These are phyloP conservation scores for Leccinum sublutescens DNA, from an alignment of 768 basidiomycete genomes.

Conservation along the genomic window DNA sequence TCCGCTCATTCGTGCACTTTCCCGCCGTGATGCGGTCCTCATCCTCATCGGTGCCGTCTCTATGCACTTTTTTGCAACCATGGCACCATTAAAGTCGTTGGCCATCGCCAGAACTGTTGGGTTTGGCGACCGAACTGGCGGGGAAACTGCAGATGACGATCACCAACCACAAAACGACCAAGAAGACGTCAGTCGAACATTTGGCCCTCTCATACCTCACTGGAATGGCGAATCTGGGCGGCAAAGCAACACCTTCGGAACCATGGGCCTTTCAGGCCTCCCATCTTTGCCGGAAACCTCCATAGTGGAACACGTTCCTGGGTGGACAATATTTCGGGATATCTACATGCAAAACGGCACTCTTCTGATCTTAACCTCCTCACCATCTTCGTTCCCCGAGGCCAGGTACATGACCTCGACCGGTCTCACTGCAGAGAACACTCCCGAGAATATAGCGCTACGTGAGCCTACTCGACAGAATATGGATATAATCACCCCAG, in stretches of 20 bases:
- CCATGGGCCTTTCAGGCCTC: conserved; percentile 5
- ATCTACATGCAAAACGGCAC: conserved; percentile 86
- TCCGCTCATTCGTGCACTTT: conserved; percentile 40
- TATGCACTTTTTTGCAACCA: conserved; percentile 51
- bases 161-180: conserved; percentile 6
- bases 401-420: conserved; percentile 64
- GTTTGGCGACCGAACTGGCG: conserved; percentile 10
- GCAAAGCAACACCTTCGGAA: background rate
- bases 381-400: conserved; percentile 44
- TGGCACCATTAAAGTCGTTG: conserved; percentile 33
- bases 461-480: conserved; percentile 65
- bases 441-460: conserved; percentile 59
- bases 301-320: conserved; percentile 65
- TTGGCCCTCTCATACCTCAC: conserved; percentile 1
- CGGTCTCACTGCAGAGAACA: conserved; percentile 54
- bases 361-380: conserved; percentile 61
- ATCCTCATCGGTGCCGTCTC: conserved; percentile 55
- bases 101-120: conserved; percentile 34
- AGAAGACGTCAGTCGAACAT: background rate
- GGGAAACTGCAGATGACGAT: background rate
- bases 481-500: conserved; percentile 59
- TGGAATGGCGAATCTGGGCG: background rate
- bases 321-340: conserved; percentile 84
- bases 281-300: conserved; percentile 48
- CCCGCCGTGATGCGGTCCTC: conserved; percentile 58